These are phyloP conservation scores for Dictyostelium citrinum DNA, from an alignment of 78 protist genomes.

Conservation along the genomic window DNA sequence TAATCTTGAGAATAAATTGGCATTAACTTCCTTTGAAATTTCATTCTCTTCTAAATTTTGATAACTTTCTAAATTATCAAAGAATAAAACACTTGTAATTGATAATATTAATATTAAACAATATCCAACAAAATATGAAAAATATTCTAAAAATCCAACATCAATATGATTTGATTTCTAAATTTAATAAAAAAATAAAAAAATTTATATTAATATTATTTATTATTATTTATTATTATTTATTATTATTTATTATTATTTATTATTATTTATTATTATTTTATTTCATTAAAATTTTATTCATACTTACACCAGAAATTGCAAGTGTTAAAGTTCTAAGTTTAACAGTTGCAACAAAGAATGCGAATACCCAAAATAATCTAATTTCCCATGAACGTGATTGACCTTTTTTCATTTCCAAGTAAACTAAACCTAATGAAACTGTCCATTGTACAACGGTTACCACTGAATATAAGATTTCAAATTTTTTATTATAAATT, in stretches of 20 bases:
- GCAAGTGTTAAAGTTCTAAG: constrained; percentile 50
- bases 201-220: not conserved
- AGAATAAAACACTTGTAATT: constrained; percentile 64
- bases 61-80: not conserved
- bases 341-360: constrained; percentile 50
- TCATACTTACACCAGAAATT: constrained; percentile 4
- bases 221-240: not conserved
- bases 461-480: not conserved
- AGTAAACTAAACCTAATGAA: not conserved
- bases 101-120: constrained; percentile 62
- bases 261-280: not conserved
- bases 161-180: not conserved
- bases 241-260: not conserved
- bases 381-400: constrained; percentile 57
- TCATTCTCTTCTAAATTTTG: constrained; percentile 10
- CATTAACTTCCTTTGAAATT: constrained; percentile 14
- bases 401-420: constrained; percentile 59
- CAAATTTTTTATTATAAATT: not conserved
- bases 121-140: constrained; percentile 71
- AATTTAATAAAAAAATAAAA: not conserved
- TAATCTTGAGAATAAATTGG: constrained; percentile 51
- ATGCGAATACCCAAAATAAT: constrained; percentile 50
- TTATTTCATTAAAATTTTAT: not conserved
- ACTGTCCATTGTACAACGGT: constrained; percentile 41
- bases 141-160: constrained; percentile 41